These are phyloP conservation scores for Macaranga tanarius DNA, from an alignment of 441 rosid species.

Conservation along the genomic window DNA sequence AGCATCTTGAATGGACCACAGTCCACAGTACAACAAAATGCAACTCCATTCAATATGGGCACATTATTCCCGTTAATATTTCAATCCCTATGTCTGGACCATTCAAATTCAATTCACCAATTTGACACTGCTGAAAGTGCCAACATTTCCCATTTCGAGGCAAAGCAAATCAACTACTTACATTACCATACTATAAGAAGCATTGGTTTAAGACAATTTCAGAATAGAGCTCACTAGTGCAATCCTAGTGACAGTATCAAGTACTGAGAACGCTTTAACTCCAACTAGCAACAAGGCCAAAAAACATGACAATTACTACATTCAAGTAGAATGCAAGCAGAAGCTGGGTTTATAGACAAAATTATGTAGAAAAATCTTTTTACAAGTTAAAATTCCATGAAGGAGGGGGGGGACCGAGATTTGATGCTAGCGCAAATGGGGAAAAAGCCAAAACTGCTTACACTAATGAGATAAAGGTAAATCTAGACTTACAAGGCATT, in stretches of 20 bases:
- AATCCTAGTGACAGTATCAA: neutral
- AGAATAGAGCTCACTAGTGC: neutral
- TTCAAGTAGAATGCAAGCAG: conserved; percentile 16
- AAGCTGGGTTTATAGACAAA: conserved; percentile 13
- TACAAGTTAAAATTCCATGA: neutral
- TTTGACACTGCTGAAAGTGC: neutral
- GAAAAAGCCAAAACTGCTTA: conserved; percentile 16
- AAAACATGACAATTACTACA: neutral
- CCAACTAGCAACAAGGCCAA: too few relatives aligned
- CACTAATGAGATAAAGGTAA: conserved; percentile 17
- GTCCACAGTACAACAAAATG: conserved; percentile 20
- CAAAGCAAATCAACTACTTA: too few relatives aligned
- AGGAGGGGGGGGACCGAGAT: conserved; percentile 8
- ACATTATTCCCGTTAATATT: conserved; percentile 23
- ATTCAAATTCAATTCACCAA: conserved; percentile 20
- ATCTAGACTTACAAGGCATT: neutral
- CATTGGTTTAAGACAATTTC: neutral
- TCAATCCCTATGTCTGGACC: conserved; percentile 23
- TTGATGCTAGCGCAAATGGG: conserved; percentile 22
- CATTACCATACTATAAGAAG: neutral
- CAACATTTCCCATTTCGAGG: too few relatives aligned
- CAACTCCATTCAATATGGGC: conserved; percentile 33
- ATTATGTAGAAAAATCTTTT: neutral
- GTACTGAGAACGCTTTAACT: too few relatives aligned
- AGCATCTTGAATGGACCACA: conserved; percentile 44